Base-by-base conservation (phyloP, 257 asterid species). In the Solanum etuberosum region DNA sequence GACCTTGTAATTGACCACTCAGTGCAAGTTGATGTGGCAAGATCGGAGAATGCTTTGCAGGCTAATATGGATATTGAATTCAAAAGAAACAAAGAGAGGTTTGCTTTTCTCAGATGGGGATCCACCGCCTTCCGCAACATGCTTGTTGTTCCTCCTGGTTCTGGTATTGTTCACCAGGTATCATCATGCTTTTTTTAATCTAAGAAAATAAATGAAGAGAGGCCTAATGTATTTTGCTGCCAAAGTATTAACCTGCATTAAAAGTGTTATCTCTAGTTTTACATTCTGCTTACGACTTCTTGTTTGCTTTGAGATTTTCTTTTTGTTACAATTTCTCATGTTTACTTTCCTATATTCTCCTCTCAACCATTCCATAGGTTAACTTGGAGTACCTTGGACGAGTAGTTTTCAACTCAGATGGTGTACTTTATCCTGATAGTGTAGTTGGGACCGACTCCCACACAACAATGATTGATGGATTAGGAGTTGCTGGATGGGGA, bases 101-200 rank as follows among this genome's bases (percentile, higher is more conserved):
- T 96, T 91, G 98, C 97, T 87, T 96, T 96, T 82, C 98, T 96
- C 14, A 95, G 95, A 86, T 96, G 99, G 99, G 98, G 99, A 46
- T 95, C 99, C 40, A 92, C 91, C 46, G 98, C 99, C 89, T 96
- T 95, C 90, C 92, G 48, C 87, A 95, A 95, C 85, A 95, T 95
- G 99, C 99, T 96, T 71, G 98, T 96, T 86, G 98, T 96, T 89
- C 99, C 99, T 88, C 98, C 99, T 87, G 99, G 99, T 87, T 96
- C 99, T 78, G 98, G 99, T 80, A 96, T 96, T 88, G 98, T 96
- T 83, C 99, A 96, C 70, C 99, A 96, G 98, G 99, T 96, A 92
- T 82, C 16, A 18, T 73, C 25, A 9, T 76, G 2, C 13, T 25
- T 76, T n/a, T 0, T 38, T 23, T 6, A 0, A 13, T 6, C 9